A percentile compares a stretch with the other conserved stretches of the same genome.
These are phyloP conservation scores for Mortierella claussenii DNA, from an alignment of 192 early-diverging fungal genomes.

Conservation along the genomic window DNA sequence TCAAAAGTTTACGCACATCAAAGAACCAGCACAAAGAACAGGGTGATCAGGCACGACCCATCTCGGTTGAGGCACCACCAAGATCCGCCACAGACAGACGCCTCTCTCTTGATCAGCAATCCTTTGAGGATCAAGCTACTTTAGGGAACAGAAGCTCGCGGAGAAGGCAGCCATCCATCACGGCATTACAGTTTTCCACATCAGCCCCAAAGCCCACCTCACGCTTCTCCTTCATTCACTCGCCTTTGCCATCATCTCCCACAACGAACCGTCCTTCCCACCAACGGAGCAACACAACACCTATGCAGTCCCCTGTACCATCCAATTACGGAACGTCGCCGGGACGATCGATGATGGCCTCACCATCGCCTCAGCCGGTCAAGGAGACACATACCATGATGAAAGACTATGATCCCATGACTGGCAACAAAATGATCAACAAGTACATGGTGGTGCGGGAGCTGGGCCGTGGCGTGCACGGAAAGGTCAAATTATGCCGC, in stretches of 20 bases:
- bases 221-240: slow-evolving; percentile 43
- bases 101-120: slow-evolving; percentile 23
- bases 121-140: slow-evolving; percentile 16
- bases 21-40: slow-evolving; percentile 8
- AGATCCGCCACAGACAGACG: slow-evolving; percentile 20
- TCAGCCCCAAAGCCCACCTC: slow-evolving; percentile 44
- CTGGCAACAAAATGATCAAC: slow-evolving; percentile 97
- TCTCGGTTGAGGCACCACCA: slow-evolving; percentile 4
- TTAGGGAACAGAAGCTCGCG: slow-evolving; percentile 16
- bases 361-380: slow-evolving; percentile 61
- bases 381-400: slow-evolving; percentile 88
- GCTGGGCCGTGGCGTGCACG: slow-evolving; percentile 93
- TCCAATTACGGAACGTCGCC: slow-evolving; percentile 35
- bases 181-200: slow-evolving; percentile 16
- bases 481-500: slow-evolving; percentile 92
- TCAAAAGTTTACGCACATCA: slow-evolving; percentile 40
- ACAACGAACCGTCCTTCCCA: slow-evolving; percentile 28
- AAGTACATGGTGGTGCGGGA: slow-evolving; percentile 92
- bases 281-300: slow-evolving; percentile 43
- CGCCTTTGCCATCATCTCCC: slow-evolving; percentile 29
- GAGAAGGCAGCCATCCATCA: slow-evolving; percentile 1
- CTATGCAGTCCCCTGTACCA: slow-evolving; percentile 23
- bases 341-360: slow-evolving; percentile 14
- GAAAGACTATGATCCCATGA: slow-evolving; percentile 83
- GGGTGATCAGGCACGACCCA: not conserved